Evolutionary conservation across 2,329 filamentous ascomycete species (phyloP).

Genomic region (Neonectria coccinea): DNA sequence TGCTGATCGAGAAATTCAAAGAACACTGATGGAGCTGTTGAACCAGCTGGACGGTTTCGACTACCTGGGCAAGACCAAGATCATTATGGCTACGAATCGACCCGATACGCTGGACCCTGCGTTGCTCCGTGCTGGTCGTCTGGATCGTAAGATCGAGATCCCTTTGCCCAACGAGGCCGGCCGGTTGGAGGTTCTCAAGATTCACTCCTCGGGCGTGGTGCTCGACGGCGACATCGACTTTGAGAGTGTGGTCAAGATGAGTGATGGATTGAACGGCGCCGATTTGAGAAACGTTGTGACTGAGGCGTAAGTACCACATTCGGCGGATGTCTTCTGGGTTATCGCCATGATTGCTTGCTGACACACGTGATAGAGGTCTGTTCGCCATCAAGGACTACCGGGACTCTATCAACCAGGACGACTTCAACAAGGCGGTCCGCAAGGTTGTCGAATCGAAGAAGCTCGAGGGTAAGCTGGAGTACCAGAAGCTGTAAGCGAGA

Average conservation of each 20-base stretch:
- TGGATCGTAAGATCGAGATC: conserved; percentile 99
- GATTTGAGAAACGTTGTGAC: conserved; percentile 98
- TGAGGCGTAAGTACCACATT: conserved; percentile 80
- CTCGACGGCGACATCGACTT: conserved; percentile 97
- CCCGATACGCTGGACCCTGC: conserved; percentile 96
- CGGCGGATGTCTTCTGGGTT: background rate
- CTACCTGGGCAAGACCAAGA: conserved; percentile 99
- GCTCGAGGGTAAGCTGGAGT: conserved; percentile 96
- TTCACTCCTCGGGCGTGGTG: conserved; percentile 87
- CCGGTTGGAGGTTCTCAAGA: conserved; percentile 96
- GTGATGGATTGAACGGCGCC: conserved; percentile 95
- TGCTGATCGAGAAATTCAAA: conserved; percentile 97
- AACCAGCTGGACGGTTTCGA: conserved; percentile 99
- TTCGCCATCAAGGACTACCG: conserved; percentile 99
- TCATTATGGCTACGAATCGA: conserved; percentile 99
- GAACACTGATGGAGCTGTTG: conserved; percentile 97
- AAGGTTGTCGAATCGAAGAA: conserved; percentile 99
- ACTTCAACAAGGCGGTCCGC: conserved; percentile 98
- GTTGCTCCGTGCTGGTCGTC: conserved; percentile 87
- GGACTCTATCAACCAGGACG: conserved; percentile 96
- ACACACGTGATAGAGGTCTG: conserved; percentile 72
- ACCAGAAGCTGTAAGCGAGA: conserved; percentile 84
- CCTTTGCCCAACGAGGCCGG: conserved; percentile 97
- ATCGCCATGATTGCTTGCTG: conserved; percentile 35
- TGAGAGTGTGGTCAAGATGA: conserved; percentile 99